These are phyloP conservation scores for Nadsonia fulvescens DNA, from an alignment of 805 yeast genomes.

Conservation along the genomic window DNA sequence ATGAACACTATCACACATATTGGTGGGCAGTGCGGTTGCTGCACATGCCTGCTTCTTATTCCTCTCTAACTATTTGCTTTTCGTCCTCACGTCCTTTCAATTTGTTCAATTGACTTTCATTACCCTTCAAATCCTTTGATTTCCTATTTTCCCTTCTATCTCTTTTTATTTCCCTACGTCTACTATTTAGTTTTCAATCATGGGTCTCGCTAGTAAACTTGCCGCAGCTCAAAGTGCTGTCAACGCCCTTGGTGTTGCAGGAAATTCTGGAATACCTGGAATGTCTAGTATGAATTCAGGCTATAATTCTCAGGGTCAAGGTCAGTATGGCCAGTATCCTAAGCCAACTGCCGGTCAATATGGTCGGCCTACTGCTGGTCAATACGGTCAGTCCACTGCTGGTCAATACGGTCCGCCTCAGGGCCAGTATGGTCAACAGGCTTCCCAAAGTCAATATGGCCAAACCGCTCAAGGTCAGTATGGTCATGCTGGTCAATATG, in stretches of 20 bases:
- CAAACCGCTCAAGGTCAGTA: slow-evolving; percentile 6
- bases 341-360: slow-evolving; percentile 6
- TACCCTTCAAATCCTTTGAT: too few relatives aligned
- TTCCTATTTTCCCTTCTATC: too few relatives aligned
- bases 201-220: slow-evolving; percentile 17
- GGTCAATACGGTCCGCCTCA: slow-evolving; percentile 4
- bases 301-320: slow-evolving; percentile 8
- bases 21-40: too few relatives aligned
- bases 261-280: slow-evolving; percentile 4
- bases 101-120: too few relatives aligned
- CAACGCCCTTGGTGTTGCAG: slow-evolving; percentile 6
- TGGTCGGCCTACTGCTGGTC: slow-evolving; percentile 4
- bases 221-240: slow-evolving; percentile 9
- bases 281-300: too few relatives aligned
- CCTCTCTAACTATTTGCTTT: too few relatives aligned
- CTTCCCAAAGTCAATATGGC: slow-evolving; percentile 5
- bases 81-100: too few relatives aligned
- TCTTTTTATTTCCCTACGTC: too few relatives aligned
- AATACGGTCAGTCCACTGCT: slow-evolving; percentile 7
- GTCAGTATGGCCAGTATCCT: slow-evolving; percentile 5
- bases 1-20: too few relatives aligned
- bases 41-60: too few relatives aligned
- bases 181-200: too few relatives aligned
- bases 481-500: too few relatives aligned
- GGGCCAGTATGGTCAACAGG: slow-evolving; percentile 8